Evolutionary conservation across 805 yeast species (phyloP).

Genomic region (Barnettozyma sp.): DNA sequence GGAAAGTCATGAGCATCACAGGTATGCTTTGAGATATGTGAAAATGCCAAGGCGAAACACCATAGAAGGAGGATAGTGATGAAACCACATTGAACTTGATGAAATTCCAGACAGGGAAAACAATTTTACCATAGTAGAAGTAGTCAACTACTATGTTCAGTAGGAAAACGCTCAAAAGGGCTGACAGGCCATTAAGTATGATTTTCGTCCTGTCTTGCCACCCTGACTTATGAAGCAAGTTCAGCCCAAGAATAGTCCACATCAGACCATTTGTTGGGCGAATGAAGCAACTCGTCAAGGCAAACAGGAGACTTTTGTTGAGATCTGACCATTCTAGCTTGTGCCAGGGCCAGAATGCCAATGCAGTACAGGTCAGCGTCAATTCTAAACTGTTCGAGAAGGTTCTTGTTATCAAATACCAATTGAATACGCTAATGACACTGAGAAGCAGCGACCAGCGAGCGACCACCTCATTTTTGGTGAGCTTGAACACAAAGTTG

Average conservation of each 20-base stretch:
- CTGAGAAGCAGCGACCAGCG: conserved; percentile 42
- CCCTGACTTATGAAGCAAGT: conserved; percentile 10
- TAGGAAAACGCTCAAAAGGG: conserved; percentile 26
- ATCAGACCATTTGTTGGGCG: conserved; percentile 80
- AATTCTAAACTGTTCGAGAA: conserved; percentile 82
- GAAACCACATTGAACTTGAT: conserved; percentile 70
- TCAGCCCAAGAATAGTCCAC: conserved; percentile 61
- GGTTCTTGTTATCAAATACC: conserved; percentile 74
- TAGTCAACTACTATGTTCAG: conserved; percentile 46
- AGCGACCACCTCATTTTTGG: conserved; percentile 32
- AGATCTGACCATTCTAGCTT: conserved; percentile 20
- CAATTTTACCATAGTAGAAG: conserved; percentile 47
- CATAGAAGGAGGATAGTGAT: conserved; percentile 76
- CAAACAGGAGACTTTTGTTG: conserved; percentile 40
- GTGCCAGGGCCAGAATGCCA: conserved; percentile 69
- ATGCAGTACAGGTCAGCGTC: conserved; percentile 57
- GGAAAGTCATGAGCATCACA: conserved; percentile 53
- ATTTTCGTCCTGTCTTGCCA: conserved; percentile 13
- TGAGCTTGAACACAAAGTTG: conserved; percentile 34
- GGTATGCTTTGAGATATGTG: conserved; percentile 83
- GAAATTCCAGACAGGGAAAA: conserved; percentile 64
- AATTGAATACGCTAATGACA: conserved; percentile 67
- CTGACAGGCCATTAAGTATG: conserved; percentile 16
- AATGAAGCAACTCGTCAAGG: conserved; percentile 57
- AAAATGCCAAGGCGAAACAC: conserved; percentile 78